Evolutionary conservation across 192 early-diverging fungal species (phyloP).

Genomic region (Funneliformis mosseae): DNA sequence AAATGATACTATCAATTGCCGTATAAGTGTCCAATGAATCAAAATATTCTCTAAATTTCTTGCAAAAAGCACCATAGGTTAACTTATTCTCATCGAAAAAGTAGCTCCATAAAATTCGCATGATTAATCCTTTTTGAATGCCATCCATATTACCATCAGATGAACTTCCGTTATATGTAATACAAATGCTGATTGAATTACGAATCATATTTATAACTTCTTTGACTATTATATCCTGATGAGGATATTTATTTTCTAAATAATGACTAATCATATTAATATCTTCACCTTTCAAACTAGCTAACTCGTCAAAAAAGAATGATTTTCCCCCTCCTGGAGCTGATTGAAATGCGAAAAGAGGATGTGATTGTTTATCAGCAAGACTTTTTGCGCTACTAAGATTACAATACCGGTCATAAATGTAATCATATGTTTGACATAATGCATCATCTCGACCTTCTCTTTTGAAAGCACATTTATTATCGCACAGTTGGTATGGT

Average conservation of each 20-base stretch:
- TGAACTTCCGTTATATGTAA: background rate
- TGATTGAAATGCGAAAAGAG: background rate
- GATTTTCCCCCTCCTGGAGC: background rate
- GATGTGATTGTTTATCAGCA: background rate
- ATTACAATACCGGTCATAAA: too few species aligned
- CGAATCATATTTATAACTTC: background rate
- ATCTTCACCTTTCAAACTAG: background rate
- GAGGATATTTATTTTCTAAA: background rate
- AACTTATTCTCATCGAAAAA: constrained; percentile 1
- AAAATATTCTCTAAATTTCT: background rate
- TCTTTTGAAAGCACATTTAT: background rate
- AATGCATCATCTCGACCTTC: background rate
- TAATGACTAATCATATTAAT: background rate
- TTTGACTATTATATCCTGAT: background rate
- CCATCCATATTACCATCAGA: background rate
- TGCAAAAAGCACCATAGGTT: background rate
- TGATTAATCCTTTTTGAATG: background rate
- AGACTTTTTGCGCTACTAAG: too few species aligned
- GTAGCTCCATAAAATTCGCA: background rate
- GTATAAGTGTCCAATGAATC: background rate
- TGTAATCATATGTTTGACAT: background rate
- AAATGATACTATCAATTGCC: background rate
- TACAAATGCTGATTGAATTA: background rate
- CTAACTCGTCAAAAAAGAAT: background rate
- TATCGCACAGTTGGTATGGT: background rate